A percentile compares a stretch with the other conserved stretches of the same genome.
Conservation (phyloP, 768 basidiomycete genomes). For the Tricholoma sp. region DNA sequence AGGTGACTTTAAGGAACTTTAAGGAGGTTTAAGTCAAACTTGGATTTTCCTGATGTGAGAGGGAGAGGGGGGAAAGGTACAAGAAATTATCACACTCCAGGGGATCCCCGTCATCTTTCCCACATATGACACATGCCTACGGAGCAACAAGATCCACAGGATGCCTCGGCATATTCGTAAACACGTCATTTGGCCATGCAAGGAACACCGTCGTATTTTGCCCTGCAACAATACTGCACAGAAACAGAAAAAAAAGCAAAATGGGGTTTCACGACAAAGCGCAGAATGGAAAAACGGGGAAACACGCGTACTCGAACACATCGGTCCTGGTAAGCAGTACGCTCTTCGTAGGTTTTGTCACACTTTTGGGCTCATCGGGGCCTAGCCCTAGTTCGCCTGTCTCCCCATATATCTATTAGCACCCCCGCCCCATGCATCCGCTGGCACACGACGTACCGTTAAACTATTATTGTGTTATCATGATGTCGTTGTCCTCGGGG, state of each 20-base stretch:
- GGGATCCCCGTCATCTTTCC: slow-evolving; percentile 63
- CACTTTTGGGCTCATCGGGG: slow-evolving; percentile 75
- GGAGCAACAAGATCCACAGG: slow-evolving; percentile 73
- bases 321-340: slow-evolving; percentile 69
- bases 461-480: slow-evolving; percentile 91
- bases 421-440: background rate
- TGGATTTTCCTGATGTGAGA: too few species aligned
- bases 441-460: slow-evolving; percentile 35
- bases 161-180: slow-evolving; percentile 76
- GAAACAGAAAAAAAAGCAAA: background rate
- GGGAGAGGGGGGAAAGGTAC: too few species aligned
- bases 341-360: slow-evolving; percentile 75
- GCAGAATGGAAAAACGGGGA: slow-evolving; percentile 1
- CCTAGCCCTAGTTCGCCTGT: slow-evolving; percentile 79
- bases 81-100: slow-evolving; percentile 82
- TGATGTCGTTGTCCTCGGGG: slow-evolving; percentile 64
- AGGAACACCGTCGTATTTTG: slow-evolving; percentile 86
- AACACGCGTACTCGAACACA: slow-evolving; percentile 60
- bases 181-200: slow-evolving; percentile 66
- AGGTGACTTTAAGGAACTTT: too few species aligned
- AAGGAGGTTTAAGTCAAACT: too few species aligned
- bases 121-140: too few species aligned
- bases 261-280: background rate
- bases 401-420: background rate
- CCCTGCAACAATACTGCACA: slow-evolving; percentile 68